Percentiles rank a stretch among this genome's conserved stretches.
These are phyloP conservation scores for Lodderomyces margitis DNA, from an alignment of 1,139 yeast genomes.

Conservation along the genomic window DNA sequence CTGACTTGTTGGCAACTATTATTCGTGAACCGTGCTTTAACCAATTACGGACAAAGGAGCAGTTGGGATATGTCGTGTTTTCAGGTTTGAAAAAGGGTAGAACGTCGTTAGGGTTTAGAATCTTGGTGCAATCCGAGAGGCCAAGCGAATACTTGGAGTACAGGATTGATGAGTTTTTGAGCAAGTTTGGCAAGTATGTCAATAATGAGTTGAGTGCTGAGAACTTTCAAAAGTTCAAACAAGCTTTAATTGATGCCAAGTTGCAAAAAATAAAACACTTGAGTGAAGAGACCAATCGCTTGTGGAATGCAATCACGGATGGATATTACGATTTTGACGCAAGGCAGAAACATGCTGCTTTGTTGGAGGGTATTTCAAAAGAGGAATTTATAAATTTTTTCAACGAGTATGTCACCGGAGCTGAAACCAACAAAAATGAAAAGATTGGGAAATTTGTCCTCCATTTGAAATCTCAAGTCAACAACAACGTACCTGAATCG, in stretches of 20 bases:
- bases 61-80: conserved; percentile 80
- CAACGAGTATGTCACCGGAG: conserved; percentile 35
- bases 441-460: conserved; percentile 52
- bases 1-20: conserved; percentile 69
- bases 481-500: conserved; percentile 24
- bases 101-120: conserved; percentile 72
- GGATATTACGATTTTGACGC: conserved; percentile 77
- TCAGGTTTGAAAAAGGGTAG: conserved; percentile 69
- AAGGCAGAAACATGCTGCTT: conserved; percentile 54
- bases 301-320: conserved; percentile 63
- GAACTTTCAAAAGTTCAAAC: conserved; percentile 67
- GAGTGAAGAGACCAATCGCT: conserved; percentile 67
- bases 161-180: conserved; percentile 69
- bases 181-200: conserved; percentile 35
- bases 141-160: conserved; percentile 70
- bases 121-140: conserved; percentile 86
- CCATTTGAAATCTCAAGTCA: conserved; percentile 63
- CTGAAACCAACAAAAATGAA: background rate
- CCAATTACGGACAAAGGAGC: conserved; percentile 88
- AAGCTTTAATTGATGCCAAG: conserved; percentile 64
- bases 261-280: conserved; percentile 73
- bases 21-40: conserved; percentile 86
- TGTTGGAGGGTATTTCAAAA: conserved; percentile 53
- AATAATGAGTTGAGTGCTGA: conserved; percentile 47
- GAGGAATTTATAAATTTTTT: conserved; percentile 58